Conservation (phyloP, 73 alveolate species). For the Tetrahymena thermophila region DNA sequence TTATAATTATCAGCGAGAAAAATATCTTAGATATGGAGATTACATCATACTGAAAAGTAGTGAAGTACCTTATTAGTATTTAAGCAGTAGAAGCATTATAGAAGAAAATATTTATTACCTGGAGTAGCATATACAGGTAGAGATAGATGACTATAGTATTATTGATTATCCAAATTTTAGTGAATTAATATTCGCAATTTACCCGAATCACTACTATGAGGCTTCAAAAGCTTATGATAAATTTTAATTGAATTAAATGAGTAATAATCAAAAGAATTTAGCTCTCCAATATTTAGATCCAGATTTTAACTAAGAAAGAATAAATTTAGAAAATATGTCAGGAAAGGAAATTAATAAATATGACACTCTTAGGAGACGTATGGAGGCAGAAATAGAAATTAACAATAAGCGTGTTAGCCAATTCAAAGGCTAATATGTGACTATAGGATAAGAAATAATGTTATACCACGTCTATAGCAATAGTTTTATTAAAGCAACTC, state of each 20-base stretch:
- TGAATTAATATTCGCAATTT: not conserved
- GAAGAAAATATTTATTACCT: not conserved
- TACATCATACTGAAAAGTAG: not conserved
- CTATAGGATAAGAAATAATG: not conserved
- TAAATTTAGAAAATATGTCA: not conserved
- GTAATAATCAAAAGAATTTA: not conserved
- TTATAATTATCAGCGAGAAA: not conserved
- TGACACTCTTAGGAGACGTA: not conserved
- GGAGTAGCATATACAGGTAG: not conserved
- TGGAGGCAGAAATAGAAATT: not conserved
- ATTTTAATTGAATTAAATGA: not conserved
- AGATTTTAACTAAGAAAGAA: not conserved
- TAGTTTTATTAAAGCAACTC: not conserved
- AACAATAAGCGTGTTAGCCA: not conserved
- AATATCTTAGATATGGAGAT: not conserved
- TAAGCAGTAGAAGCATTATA: not conserved
- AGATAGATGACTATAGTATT: not conserved
- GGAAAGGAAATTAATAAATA: not conserved
- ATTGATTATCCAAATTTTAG: not conserved
- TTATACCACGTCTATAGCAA: not conserved
- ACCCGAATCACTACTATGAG: not conserved
- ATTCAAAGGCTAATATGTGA: not conserved
- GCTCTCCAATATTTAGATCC: not conserved
- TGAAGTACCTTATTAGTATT: not conserved
- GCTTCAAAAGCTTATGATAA: not conserved